These are phyloP conservation scores for Volvariella volvacea DNA, from an alignment of 1,284 basidiomycete species.

Conservation along the genomic window DNA sequence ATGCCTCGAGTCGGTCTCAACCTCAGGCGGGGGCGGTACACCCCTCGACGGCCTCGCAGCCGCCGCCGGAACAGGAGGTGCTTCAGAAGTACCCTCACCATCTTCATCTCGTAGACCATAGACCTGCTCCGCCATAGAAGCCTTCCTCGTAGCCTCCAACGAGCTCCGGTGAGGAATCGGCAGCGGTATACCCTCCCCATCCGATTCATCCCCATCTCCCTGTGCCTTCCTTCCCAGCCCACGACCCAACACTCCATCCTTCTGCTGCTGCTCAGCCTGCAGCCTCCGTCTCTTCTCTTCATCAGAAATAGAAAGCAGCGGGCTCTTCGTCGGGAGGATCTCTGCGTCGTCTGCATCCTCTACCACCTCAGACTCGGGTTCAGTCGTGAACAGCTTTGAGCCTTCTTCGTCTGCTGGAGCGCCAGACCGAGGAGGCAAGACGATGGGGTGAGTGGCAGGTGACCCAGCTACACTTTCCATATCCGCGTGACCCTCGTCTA, in stretches of 20 bases:
- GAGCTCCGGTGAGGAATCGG: constrained; percentile 8
- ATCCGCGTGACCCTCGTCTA: too few species aligned
- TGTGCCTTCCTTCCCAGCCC: neutral
- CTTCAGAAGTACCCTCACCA: constrained; percentile 11
- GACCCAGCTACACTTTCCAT: too few species aligned
- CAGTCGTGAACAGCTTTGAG: neutral
- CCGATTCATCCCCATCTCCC: neutral
- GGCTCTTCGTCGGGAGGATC: neutral
- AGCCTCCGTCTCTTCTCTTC: neutral
- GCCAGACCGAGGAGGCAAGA: too few species aligned
- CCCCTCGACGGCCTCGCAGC: constrained; percentile 16
- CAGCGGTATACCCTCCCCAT: constrained; percentile 2
- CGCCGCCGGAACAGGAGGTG: too few species aligned
- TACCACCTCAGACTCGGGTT: neutral
- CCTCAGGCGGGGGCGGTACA: constrained; percentile 16
- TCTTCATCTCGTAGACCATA: constrained; percentile 9
- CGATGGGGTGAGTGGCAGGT: too few species aligned
- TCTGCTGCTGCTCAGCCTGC: constrained; percentile 1
- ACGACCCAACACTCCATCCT: neutral
- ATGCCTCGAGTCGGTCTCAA: constrained; percentile 7
- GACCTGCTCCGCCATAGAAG: neutral
- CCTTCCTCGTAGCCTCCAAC: neutral
- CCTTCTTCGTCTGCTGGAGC: neutral
- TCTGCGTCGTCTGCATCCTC: constrained; percentile 1
- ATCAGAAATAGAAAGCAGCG: neutral